Base-by-base conservation (phyloP, 306 rosid genomes). In the Potentilla sterilis region DNA sequence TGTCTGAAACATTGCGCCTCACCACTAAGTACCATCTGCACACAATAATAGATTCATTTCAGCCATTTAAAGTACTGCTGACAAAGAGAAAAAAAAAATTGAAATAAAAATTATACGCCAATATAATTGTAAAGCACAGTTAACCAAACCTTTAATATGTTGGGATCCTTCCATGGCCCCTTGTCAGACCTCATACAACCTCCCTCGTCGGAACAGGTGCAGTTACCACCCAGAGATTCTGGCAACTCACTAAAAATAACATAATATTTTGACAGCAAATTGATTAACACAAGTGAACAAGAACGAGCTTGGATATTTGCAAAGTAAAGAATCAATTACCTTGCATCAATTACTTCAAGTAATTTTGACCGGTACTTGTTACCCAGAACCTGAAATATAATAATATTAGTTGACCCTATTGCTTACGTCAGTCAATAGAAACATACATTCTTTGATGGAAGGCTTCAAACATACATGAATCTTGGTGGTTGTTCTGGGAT, bases 151-250 rank as follows among this genome's bases (percentile, higher is more conserved):
- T 91, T 85, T 58, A 94, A 77, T 83, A 94, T 85, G 63, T 85
- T 76, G 37, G 94, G 90, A 74, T 94, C 96, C 57, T 83, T 87
- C 98, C 98, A 94, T 21, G 98, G 98, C 72, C 98, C 98, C 77
- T 88, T 91, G 81, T 94, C 93, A 47, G 97, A 91, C 77, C 82
- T 82, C 97, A 87, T 88, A 75, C 98, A 94, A 68, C 97, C 95
- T 38, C 91, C 96, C 75, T 85, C 86, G 58, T 87, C 88, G 51
- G 81, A 78, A 82, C 98, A 94, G 67, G 86, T 88, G 79, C 98
- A 94, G 76, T 42, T 83, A 75, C 98, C 98, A 59, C 98, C 98
- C 71, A 94, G 77, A 81, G 87, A 89, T 34, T 91, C 96, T 0
- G 98, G 97, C 84, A 94, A 87, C 87, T 94, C 97, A 73, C 98